Evolutionary conservation across 306 rosid species (phyloP).

Genomic region (Vicia faba): DNA sequence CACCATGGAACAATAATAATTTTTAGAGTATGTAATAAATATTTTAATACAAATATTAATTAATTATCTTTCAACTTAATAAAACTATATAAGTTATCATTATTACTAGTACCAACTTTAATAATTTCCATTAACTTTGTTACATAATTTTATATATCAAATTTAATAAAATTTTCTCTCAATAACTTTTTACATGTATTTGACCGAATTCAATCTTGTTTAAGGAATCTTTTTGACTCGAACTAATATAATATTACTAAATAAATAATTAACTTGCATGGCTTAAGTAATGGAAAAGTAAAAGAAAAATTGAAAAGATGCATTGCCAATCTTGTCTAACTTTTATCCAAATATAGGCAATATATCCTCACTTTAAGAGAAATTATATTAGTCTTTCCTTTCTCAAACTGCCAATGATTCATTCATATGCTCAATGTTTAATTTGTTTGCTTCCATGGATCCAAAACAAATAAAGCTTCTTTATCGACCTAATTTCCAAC

Average conservation of each 20-base stretch:
- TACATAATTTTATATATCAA: too few species aligned
- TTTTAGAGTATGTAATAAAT: too few species aligned
- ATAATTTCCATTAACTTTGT: too few species aligned
- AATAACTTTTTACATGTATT: background rate
- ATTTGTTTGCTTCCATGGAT: slow-evolving; percentile 45
- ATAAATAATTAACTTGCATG: background rate
- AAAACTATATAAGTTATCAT: too few species aligned
- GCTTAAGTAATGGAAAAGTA: slow-evolving; percentile 1
- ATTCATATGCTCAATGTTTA: slow-evolving; percentile 14
- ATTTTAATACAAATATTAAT: too few species aligned
- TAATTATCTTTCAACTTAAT: too few species aligned
- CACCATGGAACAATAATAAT: too few species aligned
- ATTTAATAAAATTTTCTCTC: background rate
- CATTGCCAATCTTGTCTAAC: slow-evolving; percentile 19
- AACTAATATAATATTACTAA: background rate
- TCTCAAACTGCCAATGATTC: slow-evolving; percentile 11
- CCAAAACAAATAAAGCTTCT: slow-evolving; percentile 45
- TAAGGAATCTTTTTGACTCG: background rate
- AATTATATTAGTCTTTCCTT: slow-evolving; percentile 24
- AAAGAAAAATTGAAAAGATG: slow-evolving; percentile 6
- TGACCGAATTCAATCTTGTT: background rate
- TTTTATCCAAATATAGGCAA: slow-evolving; percentile 23
- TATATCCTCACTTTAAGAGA: background rate
- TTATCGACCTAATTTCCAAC: slow-evolving; percentile 33
- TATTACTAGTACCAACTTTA: too few species aligned